phyloP scores from a whole-genome alignment of 1,284 basidiomycete genomes.

The Ustilago xerochloae region DNA sequence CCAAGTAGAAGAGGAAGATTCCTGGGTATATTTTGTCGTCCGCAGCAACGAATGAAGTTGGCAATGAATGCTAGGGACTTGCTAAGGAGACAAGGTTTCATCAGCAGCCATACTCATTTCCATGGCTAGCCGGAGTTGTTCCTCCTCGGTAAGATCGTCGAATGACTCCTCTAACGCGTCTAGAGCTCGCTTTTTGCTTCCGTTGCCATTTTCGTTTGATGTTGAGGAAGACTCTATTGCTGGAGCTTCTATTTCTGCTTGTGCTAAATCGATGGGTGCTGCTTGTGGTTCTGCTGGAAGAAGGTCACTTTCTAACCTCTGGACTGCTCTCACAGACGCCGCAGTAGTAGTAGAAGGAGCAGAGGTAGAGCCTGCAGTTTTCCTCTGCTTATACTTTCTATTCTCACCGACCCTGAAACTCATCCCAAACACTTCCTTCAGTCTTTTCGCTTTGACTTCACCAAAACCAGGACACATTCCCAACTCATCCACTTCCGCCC shows the following conservation, averaged over 20 bases:
- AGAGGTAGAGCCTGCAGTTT: conserved; percentile 35
- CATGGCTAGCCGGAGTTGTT: conserved; percentile 52
- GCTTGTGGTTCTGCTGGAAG: not conserved
- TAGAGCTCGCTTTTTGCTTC: conserved; percentile 2
- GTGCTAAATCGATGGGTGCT: too few relatives aligned
- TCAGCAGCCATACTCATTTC: conserved; percentile 6
- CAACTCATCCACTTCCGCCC: conserved; percentile 75
- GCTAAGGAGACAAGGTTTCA: too few relatives aligned
- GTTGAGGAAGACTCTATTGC: conserved; percentile 66
- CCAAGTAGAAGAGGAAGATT: too few relatives aligned
- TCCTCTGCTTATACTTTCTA: conserved; percentile 80
- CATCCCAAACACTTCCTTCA: conserved; percentile 72
- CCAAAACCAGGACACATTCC: conserved; percentile 91
- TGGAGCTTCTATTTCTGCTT: not conserved
- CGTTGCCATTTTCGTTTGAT: not conserved
- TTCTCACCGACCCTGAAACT: conserved; percentile 72
- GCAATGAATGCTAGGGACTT: not conserved
- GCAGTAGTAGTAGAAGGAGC: not conserved
- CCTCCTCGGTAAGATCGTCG: conserved; percentile 49
- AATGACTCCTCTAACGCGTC: conserved; percentile 31
- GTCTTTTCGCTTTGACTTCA: conserved; percentile 84
- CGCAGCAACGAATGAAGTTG: too few relatives aligned
- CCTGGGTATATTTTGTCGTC: too few relatives aligned
- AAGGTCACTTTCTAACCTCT: not conserved
- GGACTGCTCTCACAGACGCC: not conserved